Base-by-base conservation (phyloP, 2,329 filamentous ascomycete species). In the Colletotrichum brevisporum region DNA sequence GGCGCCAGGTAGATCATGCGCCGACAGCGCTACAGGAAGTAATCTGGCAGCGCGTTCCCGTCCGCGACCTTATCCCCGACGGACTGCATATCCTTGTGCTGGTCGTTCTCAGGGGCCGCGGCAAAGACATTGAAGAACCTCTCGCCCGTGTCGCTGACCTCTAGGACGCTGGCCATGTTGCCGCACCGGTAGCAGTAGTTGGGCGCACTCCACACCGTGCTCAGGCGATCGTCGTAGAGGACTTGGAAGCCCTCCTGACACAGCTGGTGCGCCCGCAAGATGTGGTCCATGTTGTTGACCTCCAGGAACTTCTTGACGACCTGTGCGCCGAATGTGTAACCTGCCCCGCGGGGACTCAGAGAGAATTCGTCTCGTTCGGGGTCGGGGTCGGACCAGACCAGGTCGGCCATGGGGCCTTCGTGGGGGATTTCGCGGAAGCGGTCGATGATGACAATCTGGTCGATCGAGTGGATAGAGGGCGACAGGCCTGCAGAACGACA, bases 371-470 rank as follows among this genome's bases (percentile, higher is more conserved):
- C 96, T 66, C 95, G 89, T 75, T 99, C 96, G n/a, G 94, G 92
- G 78, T 99, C 96, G 0, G 96, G 96, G 79, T 99, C 96, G 21
- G 94, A 97, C 96, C 96, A 99, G 39, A 99, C 96, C 5, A 99
- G 85, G 80, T 99, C 96, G n/a, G 96, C 96, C 96, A 99, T 99
- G 41, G 96, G 96, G 0, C 96, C 96, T 82, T 99, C 96, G 82
- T 99, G 96, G 5, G 96, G 96, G 69, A 99, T 99, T 79, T 99
- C 96, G 74, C 96, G 91, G 85, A 98, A 99, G 53, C 96, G 94
- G 83, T 99, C 96, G 79, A 99, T 98, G 80, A 99, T 97, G 82
- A 99, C 98, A 83, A 99, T 98, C 83, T 99, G 96, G 80, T 99
- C 96, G 78, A 99, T 98, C 52, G 94, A 97, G 82, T 99, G 96